Evolutionary conservation across 2,329 filamentous ascomycete species (phyloP).

Genomic region (Paracamarosporium sp.): DNA sequence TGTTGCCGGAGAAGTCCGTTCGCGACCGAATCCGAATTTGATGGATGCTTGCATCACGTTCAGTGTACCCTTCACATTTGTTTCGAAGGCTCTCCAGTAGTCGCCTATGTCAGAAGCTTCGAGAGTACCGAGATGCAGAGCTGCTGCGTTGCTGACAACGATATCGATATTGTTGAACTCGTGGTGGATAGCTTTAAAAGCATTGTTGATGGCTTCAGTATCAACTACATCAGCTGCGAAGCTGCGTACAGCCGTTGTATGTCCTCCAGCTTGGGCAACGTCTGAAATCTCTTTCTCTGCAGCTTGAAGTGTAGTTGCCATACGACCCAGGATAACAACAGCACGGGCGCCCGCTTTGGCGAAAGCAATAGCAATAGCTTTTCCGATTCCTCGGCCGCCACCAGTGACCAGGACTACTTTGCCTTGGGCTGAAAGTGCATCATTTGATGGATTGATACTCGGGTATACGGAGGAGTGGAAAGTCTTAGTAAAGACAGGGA

Average conservation of each 20-base stretch:
- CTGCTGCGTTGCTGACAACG: not conserved
- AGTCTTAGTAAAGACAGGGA: conserved; percentile 2
- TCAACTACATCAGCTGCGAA: not conserved
- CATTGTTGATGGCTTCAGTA: not conserved
- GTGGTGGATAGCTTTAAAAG: not conserved
- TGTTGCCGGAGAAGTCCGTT: not conserved
- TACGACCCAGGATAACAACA: conserved; percentile 30
- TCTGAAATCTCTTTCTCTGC: not conserved
- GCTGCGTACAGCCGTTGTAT: not conserved
- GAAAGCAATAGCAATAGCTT: conserved; percentile 2
- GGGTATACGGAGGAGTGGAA: conserved; percentile 10
- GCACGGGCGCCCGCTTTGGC: conserved; percentile 1
- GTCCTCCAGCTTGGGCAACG: not conserved
- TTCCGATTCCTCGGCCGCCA: conserved; percentile 5
- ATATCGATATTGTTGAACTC: not conserved
- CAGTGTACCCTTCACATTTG: not conserved
- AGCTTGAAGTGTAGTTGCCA: not conserved
- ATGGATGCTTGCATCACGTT: not conserved
- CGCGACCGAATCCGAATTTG: not conserved
- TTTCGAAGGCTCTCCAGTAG: not conserved
- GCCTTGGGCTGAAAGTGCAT: conserved; percentile 16
- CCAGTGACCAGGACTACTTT: conserved; percentile 42
- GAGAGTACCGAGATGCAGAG: not conserved
- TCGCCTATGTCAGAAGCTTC: not conserved
- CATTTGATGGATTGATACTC: conserved; percentile 31